Conservation (phyloP, 805 yeast genomes). For the Jamesozyma gamospora region DNA sequence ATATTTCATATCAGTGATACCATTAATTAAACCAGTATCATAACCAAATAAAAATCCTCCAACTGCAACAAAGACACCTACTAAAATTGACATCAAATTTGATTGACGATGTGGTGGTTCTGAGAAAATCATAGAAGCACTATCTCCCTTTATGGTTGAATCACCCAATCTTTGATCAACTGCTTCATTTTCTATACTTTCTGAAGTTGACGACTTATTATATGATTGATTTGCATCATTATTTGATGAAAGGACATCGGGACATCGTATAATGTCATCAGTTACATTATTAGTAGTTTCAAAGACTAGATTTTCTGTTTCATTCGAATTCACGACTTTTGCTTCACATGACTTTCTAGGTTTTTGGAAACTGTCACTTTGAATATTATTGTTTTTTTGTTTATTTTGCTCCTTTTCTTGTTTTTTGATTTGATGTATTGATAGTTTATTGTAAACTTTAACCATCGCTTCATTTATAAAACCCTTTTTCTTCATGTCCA, state of each 20-base stretch:
- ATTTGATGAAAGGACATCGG: no score
- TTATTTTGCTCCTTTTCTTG: not conserved
- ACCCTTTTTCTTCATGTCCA: conserved; percentile 1
- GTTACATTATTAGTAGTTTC: no score
- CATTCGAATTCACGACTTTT: no score
- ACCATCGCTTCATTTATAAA: conserved; percentile 3
- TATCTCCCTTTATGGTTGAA: conserved; percentile 2
- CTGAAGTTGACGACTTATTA: no score
- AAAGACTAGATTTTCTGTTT: no score
- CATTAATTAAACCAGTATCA: conserved; percentile 81
- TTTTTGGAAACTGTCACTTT: no score
- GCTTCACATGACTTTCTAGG: no score
- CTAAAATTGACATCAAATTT: conserved; percentile 54
- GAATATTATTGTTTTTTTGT: no score
- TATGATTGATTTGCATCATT: no score
- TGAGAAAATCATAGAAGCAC: conserved; percentile 17
- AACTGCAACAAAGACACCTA: conserved; percentile 77
- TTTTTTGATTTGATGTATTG: conserved; percentile 1
- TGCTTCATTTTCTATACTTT: no score
- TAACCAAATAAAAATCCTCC: conserved; percentile 88
- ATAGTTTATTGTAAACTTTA: conserved; percentile 2
- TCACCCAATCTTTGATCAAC: no score
- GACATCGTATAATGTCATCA: not conserved
- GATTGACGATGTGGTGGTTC: conserved; percentile 35
- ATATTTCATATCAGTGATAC: conserved; percentile 64